Evolutionary conservation across 352 stramenopile genomes (phyloP), one percentile per base, ranked within the genome.

Genomic region (Ophiocytium majus): DNA sequence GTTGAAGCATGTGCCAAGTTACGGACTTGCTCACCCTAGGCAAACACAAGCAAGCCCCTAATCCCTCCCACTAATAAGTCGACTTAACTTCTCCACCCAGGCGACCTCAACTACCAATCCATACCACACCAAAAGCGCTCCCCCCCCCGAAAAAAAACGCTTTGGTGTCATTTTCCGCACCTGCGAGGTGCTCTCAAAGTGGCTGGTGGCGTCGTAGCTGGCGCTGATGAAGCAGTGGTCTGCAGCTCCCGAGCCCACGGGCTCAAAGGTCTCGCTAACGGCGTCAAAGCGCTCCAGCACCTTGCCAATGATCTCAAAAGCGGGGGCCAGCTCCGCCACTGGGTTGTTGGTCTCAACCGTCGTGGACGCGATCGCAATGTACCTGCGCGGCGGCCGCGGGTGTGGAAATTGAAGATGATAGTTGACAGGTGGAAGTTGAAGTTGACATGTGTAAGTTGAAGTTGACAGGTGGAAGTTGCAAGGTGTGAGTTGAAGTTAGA

Each of bases 81-180:
- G n/a, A n/a, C n/a, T n/a, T n/a, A n/a, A n/a, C n/a, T n/a, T 93
- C 50, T 95, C 96, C 87, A 96, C 97, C 36, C 93, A 96, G 92
- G 99, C 97, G 91, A 99, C 99, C 92, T 99, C 97, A 86, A 94
- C 93, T n/a, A n/a, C n/a, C n/a, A n/a, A n/a, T n/a, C n/a, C n/a
- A n/a, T n/a, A n/a, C n/a, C n/a, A n/a, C n/a, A n/a, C n/a, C n/a
- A n/a, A n/a, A n/a, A n/a, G n/a, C n/a, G n/a, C n/a, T n/a, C n/a
- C n/a, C n/a, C n/a, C n/a, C n/a, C n/a, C n/a, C n/a, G n/a, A n/a
- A n/a, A n/a, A n/a, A n/a, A n/a, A n/a, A n/a, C n/a, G n/a, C n/a
- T n/a, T n/a, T n/a, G n/a, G n/a, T n/a, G n/a, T n/a, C n/a, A n/a
- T n/a, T n/a, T n/a, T n/a, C n/a, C n/a, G n/a, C n/a, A n/a, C n/a